These are phyloP conservation scores for Pelargonium citronellum DNA, from an alignment of 441 rosid species.

Conservation along the genomic window DNA sequence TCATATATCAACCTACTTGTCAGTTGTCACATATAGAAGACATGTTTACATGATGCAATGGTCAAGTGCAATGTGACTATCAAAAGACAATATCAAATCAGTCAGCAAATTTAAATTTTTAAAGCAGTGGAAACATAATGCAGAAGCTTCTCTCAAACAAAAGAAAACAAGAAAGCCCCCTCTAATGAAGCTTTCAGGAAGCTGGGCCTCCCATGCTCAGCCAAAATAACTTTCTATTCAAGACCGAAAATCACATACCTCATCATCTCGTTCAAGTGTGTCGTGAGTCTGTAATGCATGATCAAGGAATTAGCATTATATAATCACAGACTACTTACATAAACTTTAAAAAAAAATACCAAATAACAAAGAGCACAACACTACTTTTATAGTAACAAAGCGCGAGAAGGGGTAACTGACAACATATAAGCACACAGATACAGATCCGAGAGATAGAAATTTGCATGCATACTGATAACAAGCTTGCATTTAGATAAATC, in stretches of 20 bases:
- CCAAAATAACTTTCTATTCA: conserved; percentile 14
- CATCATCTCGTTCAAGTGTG: conserved; percentile 83
- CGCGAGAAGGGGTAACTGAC: neutral
- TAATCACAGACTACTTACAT: conserved; percentile 1
- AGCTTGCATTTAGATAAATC: neutral
- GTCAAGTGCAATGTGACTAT: neutral
- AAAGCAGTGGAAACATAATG: neutral
- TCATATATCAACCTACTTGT: neutral
- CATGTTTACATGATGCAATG: neutral
- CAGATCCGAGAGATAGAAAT: neutral
- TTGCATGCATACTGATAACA: neutral
- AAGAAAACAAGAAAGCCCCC: neutral
- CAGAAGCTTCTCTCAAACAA: neutral
- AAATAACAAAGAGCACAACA: neutral
- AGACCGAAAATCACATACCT: conserved; percentile 47
- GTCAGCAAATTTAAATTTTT: neutral
- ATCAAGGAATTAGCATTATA: conserved; percentile 17
- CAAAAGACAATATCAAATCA: neutral
- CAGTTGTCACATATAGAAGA: neutral
- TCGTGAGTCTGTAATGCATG: conserved; percentile 51
- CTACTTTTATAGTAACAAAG: neutral
- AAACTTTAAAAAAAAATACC: neutral
- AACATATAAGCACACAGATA: neutral
- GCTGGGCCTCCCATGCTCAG: neutral
- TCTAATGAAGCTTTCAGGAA: neutral